Evolutionary conservation across 2,329 filamentous ascomycete species (phyloP), one percentile per base, ranked within the genome.

Genomic region (Uncinocarpus reesii): DNA sequence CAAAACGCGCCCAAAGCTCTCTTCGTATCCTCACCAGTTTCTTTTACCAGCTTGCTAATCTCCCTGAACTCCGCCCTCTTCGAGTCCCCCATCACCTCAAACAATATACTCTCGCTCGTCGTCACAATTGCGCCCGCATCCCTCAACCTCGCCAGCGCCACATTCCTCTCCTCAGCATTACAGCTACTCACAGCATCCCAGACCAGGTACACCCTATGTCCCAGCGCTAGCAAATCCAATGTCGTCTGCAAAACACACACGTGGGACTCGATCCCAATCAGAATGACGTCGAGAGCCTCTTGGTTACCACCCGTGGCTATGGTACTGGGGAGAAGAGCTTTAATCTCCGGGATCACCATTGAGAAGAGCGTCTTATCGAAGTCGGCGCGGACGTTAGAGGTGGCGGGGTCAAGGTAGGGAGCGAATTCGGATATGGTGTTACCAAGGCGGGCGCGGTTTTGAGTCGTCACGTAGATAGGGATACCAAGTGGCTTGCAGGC

Each of bases 171-270:
- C 61, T 85, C 80, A 15, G 72, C 70, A 69, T 95, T 94, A 64
- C 85, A 87, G 68, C 84, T 90, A 61, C 84, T 89, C 35, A 96
- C 89, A 26, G 80, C 90, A 65, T 96, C 90, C 45, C 88, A 86
- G 26, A 95, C 73, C 32, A 96, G 72, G 65, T 93, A 95, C 5
- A 95, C 90, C 46, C 73, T 72, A 65, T 95, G 86, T 0, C 88
- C 88, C 1, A 75, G 74, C 18, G 73, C 71, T 36, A 92, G 70
- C 42, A 94, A 70, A 69, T 95, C 90, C 35, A 95, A 74, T 13
- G 86, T 80, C 35, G 90, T 95, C 74, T 96, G 90, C 52, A 86
- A 89, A 24, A 96, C 81, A 72, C 90, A 96, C 63, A 96, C 92
- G 68, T 96, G 90, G 34, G 80, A 79, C 69, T 96, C 90, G 62